Evolutionary conservation across 225 moss, liverwort and hornwort genomes (phyloP).

Genomic region (Pseudisothecium myosuroides): DNA sequence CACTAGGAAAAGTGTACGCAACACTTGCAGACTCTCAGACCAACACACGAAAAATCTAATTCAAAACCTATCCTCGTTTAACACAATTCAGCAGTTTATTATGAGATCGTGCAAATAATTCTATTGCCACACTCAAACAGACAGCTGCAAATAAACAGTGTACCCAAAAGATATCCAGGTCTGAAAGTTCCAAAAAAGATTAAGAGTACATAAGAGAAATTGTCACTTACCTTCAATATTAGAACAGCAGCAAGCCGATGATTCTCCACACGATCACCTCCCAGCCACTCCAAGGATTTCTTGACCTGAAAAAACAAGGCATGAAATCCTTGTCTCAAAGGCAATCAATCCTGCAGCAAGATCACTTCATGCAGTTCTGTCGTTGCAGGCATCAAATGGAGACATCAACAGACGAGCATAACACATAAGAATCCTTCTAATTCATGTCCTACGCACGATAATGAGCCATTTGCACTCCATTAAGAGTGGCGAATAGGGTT

Average conservation of each 20-base stretch:
- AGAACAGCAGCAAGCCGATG: conserved; percentile 88
- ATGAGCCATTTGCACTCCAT: neutral
- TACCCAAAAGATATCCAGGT: neutral
- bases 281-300: conserved; percentile 81
- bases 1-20: neutral
- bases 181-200: neutral
- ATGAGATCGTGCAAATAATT: neutral
- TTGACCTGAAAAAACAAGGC: conserved; percentile 49
- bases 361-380: neutral
- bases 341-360: neutral
- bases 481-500: neutral
- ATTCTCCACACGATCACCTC: conserved; percentile 62
- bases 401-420: neutral
- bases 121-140: neutral
- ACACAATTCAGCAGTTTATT: neutral
- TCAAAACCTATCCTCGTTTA: neutral
- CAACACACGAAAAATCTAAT: neutral
- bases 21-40: neutral
- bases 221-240: conserved; percentile 59
- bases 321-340: neutral
- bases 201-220: neutral
- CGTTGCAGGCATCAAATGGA: neutral
- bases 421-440: neutral
- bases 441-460: neutral
- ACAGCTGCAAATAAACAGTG: neutral